Conservation (phyloP, 2,329 filamentous ascomycete genomes). For the Bipolaris sorokiniana region DNA sequence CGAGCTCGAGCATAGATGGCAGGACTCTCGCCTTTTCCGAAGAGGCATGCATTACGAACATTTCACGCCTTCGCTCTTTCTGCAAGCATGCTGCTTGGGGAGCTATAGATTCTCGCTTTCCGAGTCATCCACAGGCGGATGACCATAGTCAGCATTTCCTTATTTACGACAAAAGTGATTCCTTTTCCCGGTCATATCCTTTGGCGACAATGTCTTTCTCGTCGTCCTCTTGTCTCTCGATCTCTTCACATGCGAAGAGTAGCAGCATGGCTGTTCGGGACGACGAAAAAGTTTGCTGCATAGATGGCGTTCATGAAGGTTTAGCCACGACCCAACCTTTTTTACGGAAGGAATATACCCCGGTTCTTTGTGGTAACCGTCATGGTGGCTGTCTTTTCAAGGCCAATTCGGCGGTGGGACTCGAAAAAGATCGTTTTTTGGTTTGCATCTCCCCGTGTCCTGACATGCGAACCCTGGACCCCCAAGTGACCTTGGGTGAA, state of each 20-base stretch:
- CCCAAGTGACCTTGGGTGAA: slow-evolving; percentile 40
- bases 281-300: slow-evolving; percentile 46
- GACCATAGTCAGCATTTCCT: slow-evolving; percentile 39
- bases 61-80: slow-evolving; percentile 48
- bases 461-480: slow-evolving; percentile 26
- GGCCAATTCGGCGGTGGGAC: slow-evolving; percentile 38
- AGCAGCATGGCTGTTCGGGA: slow-evolving; percentile 37
- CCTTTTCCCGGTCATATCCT: slow-evolving; percentile 45
- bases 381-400: slow-evolving; percentile 29
- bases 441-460: slow-evolving; percentile 36
- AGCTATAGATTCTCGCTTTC: slow-evolving; percentile 50
- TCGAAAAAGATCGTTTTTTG: slow-evolving; percentile 30
- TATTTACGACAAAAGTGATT: slow-evolving; percentile 48
- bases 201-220: slow-evolving; percentile 37
- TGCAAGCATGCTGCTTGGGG: slow-evolving; percentile 51
- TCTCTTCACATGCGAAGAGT: slow-evolving; percentile 33
- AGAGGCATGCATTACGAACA: slow-evolving; percentile 49
- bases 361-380: slow-evolving; percentile 36
- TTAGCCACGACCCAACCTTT: slow-evolving; percentile 31
- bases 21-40: slow-evolving; percentile 40
- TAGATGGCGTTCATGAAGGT: slow-evolving; percentile 50
- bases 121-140: slow-evolving; percentile 47
- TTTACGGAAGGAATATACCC: slow-evolving; percentile 46
- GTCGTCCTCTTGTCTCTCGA: slow-evolving; percentile 39
- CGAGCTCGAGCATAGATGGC: slow-evolving; percentile 48